Evolutionary conservation across 306 rosid species (phyloP), one percentile per base, ranked within the genome.

Genomic region (Rubus idaeus): DNA sequence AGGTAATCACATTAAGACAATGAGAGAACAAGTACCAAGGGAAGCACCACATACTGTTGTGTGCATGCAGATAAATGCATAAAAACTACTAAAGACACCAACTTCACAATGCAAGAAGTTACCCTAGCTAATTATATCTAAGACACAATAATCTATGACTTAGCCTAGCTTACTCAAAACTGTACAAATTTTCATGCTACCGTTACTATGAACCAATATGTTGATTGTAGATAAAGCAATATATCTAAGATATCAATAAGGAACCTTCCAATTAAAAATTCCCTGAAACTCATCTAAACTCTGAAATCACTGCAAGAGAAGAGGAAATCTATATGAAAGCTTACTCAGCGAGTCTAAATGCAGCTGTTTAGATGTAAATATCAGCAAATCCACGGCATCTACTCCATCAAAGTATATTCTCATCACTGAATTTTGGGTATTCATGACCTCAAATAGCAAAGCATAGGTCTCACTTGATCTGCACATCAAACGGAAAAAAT

Each of bases 291-390:
- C 6, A 17, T 17, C 47, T 47, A 14, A 67, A 46, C 23, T 71
- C 20, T 10, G 40, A 44, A 26, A 65, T 35, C 10, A 37, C 60
- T 46, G 42, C 66, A 50, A 75, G 40, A 62, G 45, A 65, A 4
- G 41, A 52, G 40, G 50, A 60, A 58, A 73, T 80, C 20, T 47
- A 47, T 9, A 73, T 64, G 30, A 47, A 63, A 46, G 77, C 88
- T 53, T 75, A 91, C 98, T 78, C 83, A 75, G 84, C 1, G 88
- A 77, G 62, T 78, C 81, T 65, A 37, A 71, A 42, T 74, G 78
- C 68, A 94, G 89, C 80, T 80, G 86, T 71, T 74, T 78, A 39
- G 91, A 81, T 16, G 96, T 85, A 64, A 94, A 90, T 67, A 94
- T 79, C 50, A 90, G 74, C 87, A 91, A 68, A 80, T 94, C 90